Conservation (phyloP, 306 rosid species). For the Heteromeles arbutifolia region DNA sequence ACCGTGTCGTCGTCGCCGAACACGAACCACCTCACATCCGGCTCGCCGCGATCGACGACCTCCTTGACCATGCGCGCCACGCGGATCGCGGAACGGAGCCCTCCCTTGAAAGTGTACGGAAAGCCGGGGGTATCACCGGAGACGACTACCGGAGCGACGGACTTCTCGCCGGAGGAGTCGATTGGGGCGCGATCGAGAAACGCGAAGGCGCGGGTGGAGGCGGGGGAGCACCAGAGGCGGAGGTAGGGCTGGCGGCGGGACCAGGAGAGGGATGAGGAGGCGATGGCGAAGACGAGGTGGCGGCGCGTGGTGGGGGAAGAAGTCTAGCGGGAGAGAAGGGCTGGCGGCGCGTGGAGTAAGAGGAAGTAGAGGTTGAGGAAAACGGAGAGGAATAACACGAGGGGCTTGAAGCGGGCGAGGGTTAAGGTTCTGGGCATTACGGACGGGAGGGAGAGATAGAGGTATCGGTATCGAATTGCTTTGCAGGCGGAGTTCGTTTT, state of each 20-base stretch:
- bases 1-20: conserved; percentile 92
- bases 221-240: conserved; percentile 52
- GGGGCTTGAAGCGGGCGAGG: conserved; percentile 26
- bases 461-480: conserved; percentile 6
- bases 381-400: conserved; percentile 45
- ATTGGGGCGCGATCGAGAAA: conserved; percentile 47
- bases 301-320: conserved; percentile 50
- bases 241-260: conserved; percentile 48
- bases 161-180: background rate
- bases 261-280: conserved; percentile 68
- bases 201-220: conserved; percentile 53
- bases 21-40: conserved; percentile 77
- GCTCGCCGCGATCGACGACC: conserved; percentile 54
- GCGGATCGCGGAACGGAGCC: conserved; percentile 82
- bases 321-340: background rate
- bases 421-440: conserved; percentile 8
- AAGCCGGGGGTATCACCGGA: conserved; percentile 57
- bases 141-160: conserved; percentile 38
- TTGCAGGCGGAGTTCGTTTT: background rate
- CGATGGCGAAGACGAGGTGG: conserved; percentile 62
- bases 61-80: conserved; percentile 86
- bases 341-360: conserved; percentile 10
- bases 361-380: conserved; percentile 35
- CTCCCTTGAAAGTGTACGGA: conserved; percentile 55
- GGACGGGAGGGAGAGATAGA: conserved; percentile 1